These are phyloP conservation scores for Trametes polyzona DNA, from an alignment of 1,284 basidiomycete species.

Conservation along the genomic window DNA sequence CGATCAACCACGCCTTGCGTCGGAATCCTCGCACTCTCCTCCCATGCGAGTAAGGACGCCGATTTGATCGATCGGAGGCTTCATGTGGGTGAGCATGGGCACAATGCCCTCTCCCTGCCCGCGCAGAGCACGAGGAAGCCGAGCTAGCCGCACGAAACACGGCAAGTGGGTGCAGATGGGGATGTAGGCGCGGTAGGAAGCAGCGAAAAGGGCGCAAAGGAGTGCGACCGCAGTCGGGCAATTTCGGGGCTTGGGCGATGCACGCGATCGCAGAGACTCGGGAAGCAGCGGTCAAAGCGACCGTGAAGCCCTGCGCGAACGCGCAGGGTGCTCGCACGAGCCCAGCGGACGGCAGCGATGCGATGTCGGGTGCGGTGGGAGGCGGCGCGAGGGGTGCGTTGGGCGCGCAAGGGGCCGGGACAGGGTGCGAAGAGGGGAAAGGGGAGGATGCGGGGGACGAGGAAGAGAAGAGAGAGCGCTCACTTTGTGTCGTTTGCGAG, in stretches of 20 bases:
- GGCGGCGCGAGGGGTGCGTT: constrained; percentile 3
- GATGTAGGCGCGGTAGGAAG: background rate
- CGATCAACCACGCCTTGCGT: too few species aligned
- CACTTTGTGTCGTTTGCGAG: constrained; percentile 87
- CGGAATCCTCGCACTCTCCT: too few species aligned
- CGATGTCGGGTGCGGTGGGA: background rate
- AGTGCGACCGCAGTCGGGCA: constrained; percentile 2
- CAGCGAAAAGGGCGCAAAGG: background rate
- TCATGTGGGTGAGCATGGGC: background rate
- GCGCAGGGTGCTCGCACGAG: background rate
- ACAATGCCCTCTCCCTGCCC: too few species aligned
- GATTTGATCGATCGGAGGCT: constrained; percentile 5
- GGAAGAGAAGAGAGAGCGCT: constrained; percentile 32
- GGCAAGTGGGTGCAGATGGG: background rate
- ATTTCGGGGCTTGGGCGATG: constrained; percentile 7
- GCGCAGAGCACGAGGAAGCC: too few species aligned
- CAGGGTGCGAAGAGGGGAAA: background rate
- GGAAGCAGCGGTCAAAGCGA: constrained; percentile 14
- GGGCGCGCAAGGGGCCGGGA: background rate
- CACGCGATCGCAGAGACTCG: constrained; percentile 8
- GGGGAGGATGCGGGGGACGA: constrained; percentile 1
- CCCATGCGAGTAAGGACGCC: background rate
- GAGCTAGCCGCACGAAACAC: background rate
- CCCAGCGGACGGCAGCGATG: constrained; percentile 2
- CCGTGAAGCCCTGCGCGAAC: background rate